A percentile compares a stretch with the other conserved stretches of the same genome.
Evolutionary conservation across 441 rosid genomes (phyloP).

Genomic region (Daphne laureola): DNA sequence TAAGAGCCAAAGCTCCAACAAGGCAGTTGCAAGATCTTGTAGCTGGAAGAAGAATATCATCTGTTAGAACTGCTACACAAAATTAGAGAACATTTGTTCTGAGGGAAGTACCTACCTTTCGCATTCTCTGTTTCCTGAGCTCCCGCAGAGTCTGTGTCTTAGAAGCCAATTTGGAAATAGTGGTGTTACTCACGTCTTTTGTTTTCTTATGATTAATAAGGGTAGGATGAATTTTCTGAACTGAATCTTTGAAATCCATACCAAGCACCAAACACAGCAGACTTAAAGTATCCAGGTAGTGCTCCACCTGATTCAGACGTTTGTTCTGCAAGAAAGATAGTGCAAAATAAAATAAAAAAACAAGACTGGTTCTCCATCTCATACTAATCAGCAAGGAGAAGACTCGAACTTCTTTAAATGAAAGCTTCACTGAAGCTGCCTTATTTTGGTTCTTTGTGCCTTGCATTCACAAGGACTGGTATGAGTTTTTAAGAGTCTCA

Average conservation of each 20-base stretch:
- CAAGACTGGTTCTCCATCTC: too few relatives aligned
- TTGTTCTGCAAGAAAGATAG: slow-evolving; percentile 29
- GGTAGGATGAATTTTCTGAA: slow-evolving; percentile 41
- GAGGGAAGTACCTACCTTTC: slow-evolving; percentile 35
- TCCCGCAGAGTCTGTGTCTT: slow-evolving; percentile 39
- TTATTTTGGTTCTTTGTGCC: too few relatives aligned
- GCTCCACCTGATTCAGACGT: slow-evolving; percentile 41
- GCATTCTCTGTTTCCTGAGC: slow-evolving; percentile 59
- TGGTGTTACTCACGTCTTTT: slow-evolving; percentile 39
- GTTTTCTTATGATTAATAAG: slow-evolving; percentile 29
- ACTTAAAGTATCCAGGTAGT: slow-evolving; percentile 29
- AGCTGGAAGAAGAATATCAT: slow-evolving; percentile 33
- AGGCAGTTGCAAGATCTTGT: slow-evolving; percentile 56
- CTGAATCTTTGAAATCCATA: slow-evolving; percentile 38
- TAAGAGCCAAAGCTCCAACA: slow-evolving; percentile 79
- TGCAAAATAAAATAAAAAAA: too few relatives aligned
- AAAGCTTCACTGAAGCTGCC: too few relatives aligned
- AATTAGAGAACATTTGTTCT: neutral
- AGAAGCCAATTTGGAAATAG: slow-evolving; percentile 45
- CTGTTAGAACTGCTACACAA: slow-evolving; percentile 11
- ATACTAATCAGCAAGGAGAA: too few relatives aligned
- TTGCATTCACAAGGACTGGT: too few relatives aligned
- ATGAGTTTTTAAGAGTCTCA: too few relatives aligned
- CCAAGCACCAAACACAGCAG: slow-evolving; percentile 62
- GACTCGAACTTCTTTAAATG: too few relatives aligned